Percentiles rank a stretch among this genome's conserved stretches.
phyloP scores from a whole-genome alignment of 129 eudicot species.

The Logfia minima region DNA sequence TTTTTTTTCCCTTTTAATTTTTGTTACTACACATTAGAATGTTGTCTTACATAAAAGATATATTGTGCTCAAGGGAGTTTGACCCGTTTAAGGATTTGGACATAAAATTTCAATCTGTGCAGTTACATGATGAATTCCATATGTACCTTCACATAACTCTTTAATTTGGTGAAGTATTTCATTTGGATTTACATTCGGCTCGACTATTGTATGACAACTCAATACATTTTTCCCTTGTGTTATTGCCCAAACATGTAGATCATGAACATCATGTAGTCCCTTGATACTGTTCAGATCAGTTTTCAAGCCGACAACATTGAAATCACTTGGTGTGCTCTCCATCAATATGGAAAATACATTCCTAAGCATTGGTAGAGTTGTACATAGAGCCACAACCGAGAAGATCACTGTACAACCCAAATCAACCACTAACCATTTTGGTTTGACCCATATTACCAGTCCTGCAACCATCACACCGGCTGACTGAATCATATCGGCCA shows the following conservation, averaged over 20 bases:
- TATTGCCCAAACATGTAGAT: constrained; percentile 78
- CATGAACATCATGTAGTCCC: constrained; percentile 64
- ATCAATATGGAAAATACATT: constrained; percentile 49
- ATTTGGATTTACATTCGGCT: constrained; percentile 27
- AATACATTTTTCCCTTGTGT: constrained; percentile 57
- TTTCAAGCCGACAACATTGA: constrained; percentile 47
- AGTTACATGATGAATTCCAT: constrained; percentile 68
- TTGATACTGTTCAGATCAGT: constrained; percentile 40
- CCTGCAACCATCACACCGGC: constrained; percentile 78
- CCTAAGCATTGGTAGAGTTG: constrained; percentile 62
- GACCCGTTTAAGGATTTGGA: constrained; percentile 19
- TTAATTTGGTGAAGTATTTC: constrained; percentile 33
- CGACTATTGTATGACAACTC: constrained; percentile 54
- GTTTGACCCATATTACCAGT: constrained; percentile 62
- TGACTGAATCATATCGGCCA: constrained; percentile 67
- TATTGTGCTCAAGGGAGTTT: constrained; percentile 13
- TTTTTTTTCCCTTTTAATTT: background rate
- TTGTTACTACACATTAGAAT: background rate
- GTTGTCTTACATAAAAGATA: constrained; percentile 13
- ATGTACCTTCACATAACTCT: constrained; percentile 45
- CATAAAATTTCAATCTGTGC: constrained; percentile 49
- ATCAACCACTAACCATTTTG: constrained; percentile 68
- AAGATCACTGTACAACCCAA: constrained; percentile 61
- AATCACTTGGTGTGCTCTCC: constrained; percentile 67
- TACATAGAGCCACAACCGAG: constrained; percentile 44